phyloP scores from a whole-genome alignment of 768 basidiomycete species.

The Lactarius indigo region DNA sequence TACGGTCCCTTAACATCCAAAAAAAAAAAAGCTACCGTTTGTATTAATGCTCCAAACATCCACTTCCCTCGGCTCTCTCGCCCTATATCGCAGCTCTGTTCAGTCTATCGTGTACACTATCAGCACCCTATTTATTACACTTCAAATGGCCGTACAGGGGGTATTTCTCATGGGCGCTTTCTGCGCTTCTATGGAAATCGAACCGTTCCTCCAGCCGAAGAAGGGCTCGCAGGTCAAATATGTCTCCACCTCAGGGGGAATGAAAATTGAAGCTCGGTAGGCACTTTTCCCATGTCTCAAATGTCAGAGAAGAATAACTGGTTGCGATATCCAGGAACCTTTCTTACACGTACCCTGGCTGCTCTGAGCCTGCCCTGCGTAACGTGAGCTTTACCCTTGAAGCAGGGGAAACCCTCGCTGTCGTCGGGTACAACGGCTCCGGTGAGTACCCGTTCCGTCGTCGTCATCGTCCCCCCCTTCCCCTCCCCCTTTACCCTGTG shows the following conservation, averaged over 20 bases:
- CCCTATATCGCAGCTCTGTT: slow-evolving; percentile 75
- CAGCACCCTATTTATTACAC: slow-evolving; percentile 57
- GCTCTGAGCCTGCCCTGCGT: slow-evolving; percentile 59
- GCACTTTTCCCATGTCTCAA: slow-evolving; percentile 20
- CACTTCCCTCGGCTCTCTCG: slow-evolving; percentile 75
- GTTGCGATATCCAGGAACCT: slow-evolving; percentile 41
- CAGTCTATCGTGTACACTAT: slow-evolving; percentile 66
- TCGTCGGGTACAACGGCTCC: slow-evolving; percentile 83
- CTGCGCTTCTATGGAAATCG: slow-evolving; percentile 68
- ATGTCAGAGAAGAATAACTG: slow-evolving; percentile 4
- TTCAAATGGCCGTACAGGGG: slow-evolving; percentile 76
- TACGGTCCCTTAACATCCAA: slow-evolving; percentile 17
- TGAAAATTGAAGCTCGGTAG: slow-evolving; percentile 68
- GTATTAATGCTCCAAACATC: slow-evolving; percentile 69
- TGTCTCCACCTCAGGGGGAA: slow-evolving; percentile 48
- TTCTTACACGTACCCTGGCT: slow-evolving; percentile 79
- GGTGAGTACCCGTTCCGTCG: slow-evolving; percentile 43
- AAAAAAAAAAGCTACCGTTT: slow-evolving; percentile 59
- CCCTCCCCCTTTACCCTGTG: not conserved
- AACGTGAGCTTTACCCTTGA: slow-evolving; percentile 67
- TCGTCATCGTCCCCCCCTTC: not conserved
- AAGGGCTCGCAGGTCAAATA: slow-evolving; percentile 51
- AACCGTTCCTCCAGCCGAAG: slow-evolving; percentile 62
- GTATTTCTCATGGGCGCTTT: slow-evolving; percentile 88
- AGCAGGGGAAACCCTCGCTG: slow-evolving; percentile 77